Base-by-base conservation (phyloP, 345 rosid species). In the Brassica juncea region DNA sequence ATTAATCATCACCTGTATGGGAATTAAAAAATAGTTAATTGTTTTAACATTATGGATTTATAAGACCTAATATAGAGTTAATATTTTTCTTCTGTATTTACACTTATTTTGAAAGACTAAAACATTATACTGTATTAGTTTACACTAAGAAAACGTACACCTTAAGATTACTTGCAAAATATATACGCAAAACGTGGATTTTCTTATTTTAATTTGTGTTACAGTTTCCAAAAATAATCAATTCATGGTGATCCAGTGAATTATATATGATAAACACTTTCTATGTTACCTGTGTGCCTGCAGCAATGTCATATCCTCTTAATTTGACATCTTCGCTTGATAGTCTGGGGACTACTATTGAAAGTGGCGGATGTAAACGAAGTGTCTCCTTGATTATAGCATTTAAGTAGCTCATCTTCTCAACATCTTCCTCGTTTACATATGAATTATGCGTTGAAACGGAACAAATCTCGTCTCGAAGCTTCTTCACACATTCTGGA, bases 331-430 rank as follows among this genome's bases (percentile, higher is more conserved):
- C 63, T 58, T 58, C 63, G 31, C 63, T 58, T 23, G 25, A 58
- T 58, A 8, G 14, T 58, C 63, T 6, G 16, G 65, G 63, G n/a
- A 58, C 2, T 58, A 23, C 5, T 8, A 23, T 27, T 23, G 63
- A 58, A 58, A 58, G 12, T 58, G 62, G 64, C 8, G 65, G 65
- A 60, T 60, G 65, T 27, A 60, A 5, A 11, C 65, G 65, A 60
- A 60, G 65, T 27, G 65, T 30, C 65, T 60, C 65, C 34, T 60
- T 60, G 34, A 60, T 27, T 11, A 60, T 14, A 60, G 64, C 64
- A 60, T 60, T 60, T 60, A 60, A 60, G 8, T 60, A 27, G 16
- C 4, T 11, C 8, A 60, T 60, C 34, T 60, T 60, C 34, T 60
- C 65, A 11, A 60, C 65, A 27, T 60, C 65, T 5, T 27, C 34